Evolutionary conservation across 371 early-diverging fungal genomes (phyloP).

Genomic region (Haplosporangium sp.): DNA sequence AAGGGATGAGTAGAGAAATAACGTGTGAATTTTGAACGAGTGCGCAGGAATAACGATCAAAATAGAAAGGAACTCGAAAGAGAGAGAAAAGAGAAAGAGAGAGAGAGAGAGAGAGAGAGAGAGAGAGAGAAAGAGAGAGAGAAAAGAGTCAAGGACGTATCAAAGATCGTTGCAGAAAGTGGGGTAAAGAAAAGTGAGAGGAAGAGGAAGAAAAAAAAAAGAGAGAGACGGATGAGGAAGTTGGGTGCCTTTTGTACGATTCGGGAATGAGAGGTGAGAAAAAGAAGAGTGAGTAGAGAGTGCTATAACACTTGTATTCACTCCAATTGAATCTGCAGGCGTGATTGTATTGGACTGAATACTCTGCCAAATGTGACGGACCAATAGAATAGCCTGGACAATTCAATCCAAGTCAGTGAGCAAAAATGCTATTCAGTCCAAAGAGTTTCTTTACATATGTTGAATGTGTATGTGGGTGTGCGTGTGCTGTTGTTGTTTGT

Average conservation of each 20-base stretch:
- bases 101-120: not conserved
- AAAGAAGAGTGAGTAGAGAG: not conserved
- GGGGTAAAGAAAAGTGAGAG: not conserved
- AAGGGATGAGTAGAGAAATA: not conserved
- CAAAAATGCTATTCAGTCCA: too few relatives aligned
- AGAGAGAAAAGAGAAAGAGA: not conserved
- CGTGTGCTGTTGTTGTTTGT: too few relatives aligned
- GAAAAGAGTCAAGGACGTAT: too few relatives aligned
- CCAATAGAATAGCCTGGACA: too few relatives aligned
- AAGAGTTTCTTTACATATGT: too few relatives aligned
- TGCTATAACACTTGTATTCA: too few relatives aligned
- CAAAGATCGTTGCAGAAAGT: too few relatives aligned
- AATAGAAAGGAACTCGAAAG: not conserved
- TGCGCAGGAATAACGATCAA: not conserved
- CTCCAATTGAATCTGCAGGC: too few relatives aligned
- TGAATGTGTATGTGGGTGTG: too few relatives aligned
- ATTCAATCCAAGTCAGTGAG: too few relatives aligned
- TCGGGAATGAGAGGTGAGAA: not conserved
- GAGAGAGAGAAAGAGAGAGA: not conserved
- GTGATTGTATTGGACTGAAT: too few relatives aligned
- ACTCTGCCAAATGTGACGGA: too few relatives aligned
- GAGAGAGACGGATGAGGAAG: not conserved
- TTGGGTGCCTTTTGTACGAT: conserved; percentile 13
- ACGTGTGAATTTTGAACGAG: not conserved
- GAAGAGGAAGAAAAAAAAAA: not conserved